Percentiles rank a stretch among this genome's conserved stretches.
Conservation (phyloP, 345 rosid species). For the Linum trigynum region DNA sequence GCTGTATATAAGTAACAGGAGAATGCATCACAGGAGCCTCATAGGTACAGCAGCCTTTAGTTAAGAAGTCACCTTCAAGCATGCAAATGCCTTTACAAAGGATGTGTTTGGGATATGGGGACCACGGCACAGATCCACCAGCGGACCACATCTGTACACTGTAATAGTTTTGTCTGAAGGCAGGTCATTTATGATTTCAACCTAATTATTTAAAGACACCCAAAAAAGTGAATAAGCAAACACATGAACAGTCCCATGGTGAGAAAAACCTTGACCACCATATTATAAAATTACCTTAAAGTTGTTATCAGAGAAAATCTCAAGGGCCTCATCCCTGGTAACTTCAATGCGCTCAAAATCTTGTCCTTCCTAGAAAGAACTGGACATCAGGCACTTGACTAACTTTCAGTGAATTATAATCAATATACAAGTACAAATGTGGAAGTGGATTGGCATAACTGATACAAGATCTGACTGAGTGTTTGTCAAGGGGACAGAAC, state of each 20-base stretch:
- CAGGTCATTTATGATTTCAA: slow-evolving; percentile 79
- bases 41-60: background rate
- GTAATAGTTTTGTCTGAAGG: slow-evolving; percentile 88
- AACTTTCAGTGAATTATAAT: background rate
- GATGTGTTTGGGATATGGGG: slow-evolving; percentile 99
- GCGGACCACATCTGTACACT: slow-evolving; percentile 92
- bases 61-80: slow-evolving; percentile 57
- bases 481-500: no score
- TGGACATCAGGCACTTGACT: background rate
- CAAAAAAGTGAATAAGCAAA: background rate
- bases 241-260: background rate
- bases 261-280: background rate
- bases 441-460: background rate
- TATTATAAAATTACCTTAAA: slow-evolving; percentile 55
- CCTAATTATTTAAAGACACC: slow-evolving; percentile 31
- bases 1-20: no score
- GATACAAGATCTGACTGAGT: no score
- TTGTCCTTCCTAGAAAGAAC: slow-evolving; percentile 53
- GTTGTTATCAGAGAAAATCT: slow-evolving; percentile 77
- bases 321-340: slow-evolving; percentile 75
- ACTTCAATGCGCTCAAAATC: slow-evolving; percentile 98
- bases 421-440: background rate
- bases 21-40: background rate
- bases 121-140: slow-evolving; percentile 96
- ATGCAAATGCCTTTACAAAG: slow-evolving; percentile 83